Evolutionary conservation across 169 alveolate species (phyloP).

Genomic region (Cytauxzoon felis): DNA sequence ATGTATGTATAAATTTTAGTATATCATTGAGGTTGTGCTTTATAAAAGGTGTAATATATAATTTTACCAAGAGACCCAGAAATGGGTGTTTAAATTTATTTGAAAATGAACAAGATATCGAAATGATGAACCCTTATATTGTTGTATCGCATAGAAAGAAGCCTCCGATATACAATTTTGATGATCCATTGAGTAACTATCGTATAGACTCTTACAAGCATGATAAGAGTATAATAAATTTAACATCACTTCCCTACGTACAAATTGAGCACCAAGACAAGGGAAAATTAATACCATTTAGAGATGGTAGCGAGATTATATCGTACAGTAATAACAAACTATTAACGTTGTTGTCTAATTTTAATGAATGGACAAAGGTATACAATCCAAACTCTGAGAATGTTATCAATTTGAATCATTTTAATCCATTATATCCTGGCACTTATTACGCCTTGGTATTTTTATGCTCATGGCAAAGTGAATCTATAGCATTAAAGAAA

Average conservation of each 20-base stretch:
- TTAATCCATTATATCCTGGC: constrained; percentile 35
- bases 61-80: too few relatives aligned
- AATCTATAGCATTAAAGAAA: constrained; percentile 48
- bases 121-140: constrained; percentile 33
- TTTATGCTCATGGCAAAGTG: constrained; percentile 63
- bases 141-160: constrained; percentile 24
- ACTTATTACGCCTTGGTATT: constrained; percentile 56
- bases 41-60: too few relatives aligned
- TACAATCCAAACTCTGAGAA: constrained; percentile 28
- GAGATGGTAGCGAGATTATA: constrained; percentile 42
- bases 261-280: constrained; percentile 58
- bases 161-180: constrained; percentile 40
- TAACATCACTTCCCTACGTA: constrained; percentile 41
- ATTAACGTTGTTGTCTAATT: constrained; percentile 23
- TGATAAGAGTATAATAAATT: background rate
- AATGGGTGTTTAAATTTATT: constrained; percentile 11
- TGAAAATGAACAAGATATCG: constrained; percentile 37
- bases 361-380: constrained; percentile 41
- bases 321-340: constrained; percentile 51
- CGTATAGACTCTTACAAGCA: constrained; percentile 17
- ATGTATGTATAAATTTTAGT: too few relatives aligned
- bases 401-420: constrained; percentile 17
- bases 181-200: constrained; percentile 29
- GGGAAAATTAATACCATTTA: constrained; percentile 34
- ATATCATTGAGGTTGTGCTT: too few relatives aligned